These are phyloP conservation scores for Rhododendron simsii DNA, from an alignment of 148 eudicot genomes.

Conservation along the genomic window DNA sequence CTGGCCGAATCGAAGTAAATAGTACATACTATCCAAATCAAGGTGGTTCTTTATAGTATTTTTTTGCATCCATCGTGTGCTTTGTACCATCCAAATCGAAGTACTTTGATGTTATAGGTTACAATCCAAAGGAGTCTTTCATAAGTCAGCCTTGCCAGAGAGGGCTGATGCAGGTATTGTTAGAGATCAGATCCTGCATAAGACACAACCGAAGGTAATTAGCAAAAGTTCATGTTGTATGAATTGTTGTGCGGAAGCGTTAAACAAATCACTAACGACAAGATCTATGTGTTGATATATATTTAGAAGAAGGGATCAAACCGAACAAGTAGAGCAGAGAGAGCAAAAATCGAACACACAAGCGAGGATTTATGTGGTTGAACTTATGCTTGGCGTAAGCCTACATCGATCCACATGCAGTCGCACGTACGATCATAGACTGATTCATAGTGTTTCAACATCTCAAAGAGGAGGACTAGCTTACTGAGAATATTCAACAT, in stretches of 20 bases:
- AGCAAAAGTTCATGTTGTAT: not conserved
- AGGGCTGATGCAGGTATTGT: not conserved
- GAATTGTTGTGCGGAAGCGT: not conserved
- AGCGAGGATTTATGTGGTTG: not conserved
- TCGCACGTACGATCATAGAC: too few relatives aligned
- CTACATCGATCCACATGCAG: not conserved
- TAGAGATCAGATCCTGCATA: not conserved
- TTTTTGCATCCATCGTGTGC: too few relatives aligned
- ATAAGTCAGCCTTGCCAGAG: not conserved
- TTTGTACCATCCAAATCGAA: not conserved
- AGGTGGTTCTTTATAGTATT: too few relatives aligned
- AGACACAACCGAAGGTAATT: not conserved
- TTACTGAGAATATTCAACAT: conserved; percentile 23
- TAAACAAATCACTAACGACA: not conserved
- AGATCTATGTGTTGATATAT: not conserved
- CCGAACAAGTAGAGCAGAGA: not conserved
- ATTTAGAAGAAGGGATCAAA: not conserved
- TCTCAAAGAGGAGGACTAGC: not conserved
- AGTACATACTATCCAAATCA: too few relatives aligned
- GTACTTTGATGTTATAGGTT: not conserved
- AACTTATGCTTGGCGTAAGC: not conserved
- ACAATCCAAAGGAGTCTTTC: not conserved
- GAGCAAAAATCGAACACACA: not conserved
- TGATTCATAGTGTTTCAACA: not conserved
- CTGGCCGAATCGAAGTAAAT: too few relatives aligned